Evolutionary conservation across 2,329 filamentous ascomycete genomes (phyloP).

Genomic region (Apiospora malaysiana): DNA sequence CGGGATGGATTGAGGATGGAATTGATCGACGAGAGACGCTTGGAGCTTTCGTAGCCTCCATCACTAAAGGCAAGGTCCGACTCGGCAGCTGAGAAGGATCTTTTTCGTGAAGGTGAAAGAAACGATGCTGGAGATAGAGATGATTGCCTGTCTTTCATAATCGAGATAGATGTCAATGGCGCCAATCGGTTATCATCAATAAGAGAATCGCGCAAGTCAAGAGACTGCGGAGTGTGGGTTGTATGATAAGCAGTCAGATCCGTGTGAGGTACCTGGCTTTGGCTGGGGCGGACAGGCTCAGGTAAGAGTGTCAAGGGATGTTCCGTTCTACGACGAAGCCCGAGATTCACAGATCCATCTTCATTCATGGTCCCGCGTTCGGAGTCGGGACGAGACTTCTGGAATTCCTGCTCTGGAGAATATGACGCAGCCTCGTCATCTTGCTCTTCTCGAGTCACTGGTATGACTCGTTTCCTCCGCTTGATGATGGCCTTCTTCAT

Average conservation of each 20-base stretch:
- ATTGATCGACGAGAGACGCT: conserved; percentile 76
- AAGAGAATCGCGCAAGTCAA: conserved; percentile 49
- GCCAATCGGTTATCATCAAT: conserved; percentile 65
- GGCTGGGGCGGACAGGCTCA: conserved; percentile 50
- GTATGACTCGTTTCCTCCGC: conserved; percentile 90
- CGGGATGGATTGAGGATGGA: conserved; percentile 71
- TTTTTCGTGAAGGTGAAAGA: conserved; percentile 65
- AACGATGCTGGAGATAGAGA: conserved; percentile 67
- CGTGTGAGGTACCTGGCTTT: conserved; percentile 50
- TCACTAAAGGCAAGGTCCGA: conserved; percentile 51
- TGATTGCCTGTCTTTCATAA: conserved; percentile 56
- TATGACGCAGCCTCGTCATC: conserved; percentile 53
- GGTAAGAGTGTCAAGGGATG: conserved; percentile 54
- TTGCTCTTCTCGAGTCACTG: conserved; percentile 64
- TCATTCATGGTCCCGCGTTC: conserved; percentile 65
- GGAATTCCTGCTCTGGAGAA: conserved; percentile 49
- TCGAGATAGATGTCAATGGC: conserved; percentile 56
- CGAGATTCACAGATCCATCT: conserved; percentile 70
- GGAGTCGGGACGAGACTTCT: conserved; percentile 43
- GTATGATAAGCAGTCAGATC: conserved; percentile 61
- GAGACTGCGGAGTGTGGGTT: conserved; percentile 45
- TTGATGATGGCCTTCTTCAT: conserved; percentile 99
- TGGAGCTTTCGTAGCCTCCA: conserved; percentile 53
- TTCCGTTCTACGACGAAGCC: conserved; percentile 56
- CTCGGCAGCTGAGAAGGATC: conserved; percentile 69